These are phyloP conservation scores for Cryptococcus jaspeensis DNA, from an alignment of 1,284 basidiomycete species.

Conservation along the genomic window DNA sequence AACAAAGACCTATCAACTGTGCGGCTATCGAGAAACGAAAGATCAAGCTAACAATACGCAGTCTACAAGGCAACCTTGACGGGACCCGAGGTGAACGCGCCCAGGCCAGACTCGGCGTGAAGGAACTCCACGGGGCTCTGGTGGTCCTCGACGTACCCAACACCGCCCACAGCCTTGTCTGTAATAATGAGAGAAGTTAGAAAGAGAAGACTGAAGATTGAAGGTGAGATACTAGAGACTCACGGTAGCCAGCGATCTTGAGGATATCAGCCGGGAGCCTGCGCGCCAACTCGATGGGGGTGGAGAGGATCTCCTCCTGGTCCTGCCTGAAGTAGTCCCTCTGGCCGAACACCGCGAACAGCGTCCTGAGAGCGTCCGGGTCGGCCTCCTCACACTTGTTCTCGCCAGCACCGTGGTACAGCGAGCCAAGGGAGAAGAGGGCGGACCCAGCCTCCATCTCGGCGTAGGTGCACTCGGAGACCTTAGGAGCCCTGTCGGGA, in stretches of 20 bases:
- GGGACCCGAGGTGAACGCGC: background rate
- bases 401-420: conserved; percentile 24
- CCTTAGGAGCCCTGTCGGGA: conserved; percentile 14
- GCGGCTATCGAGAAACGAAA: no score
- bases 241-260: conserved; percentile 22
- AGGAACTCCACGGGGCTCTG: conserved; percentile 18
- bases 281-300: conserved; percentile 20
- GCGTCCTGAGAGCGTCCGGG: conserved; percentile 19
- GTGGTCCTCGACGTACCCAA: conserved; percentile 24
- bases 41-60: no score
- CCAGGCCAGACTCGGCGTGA: conserved; percentile 3
- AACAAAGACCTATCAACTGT: no score
- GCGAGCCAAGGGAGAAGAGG: conserved; percentile 22
- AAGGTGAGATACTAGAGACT: conserved; percentile 4
- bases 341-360: conserved; percentile 27
- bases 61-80: no score
- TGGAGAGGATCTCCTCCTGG: conserved; percentile 24
- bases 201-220: background rate
- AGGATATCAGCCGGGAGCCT: conserved; percentile 21
- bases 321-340: conserved; percentile 25
- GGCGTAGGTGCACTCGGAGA: conserved; percentile 18
- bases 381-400: conserved; percentile 21
- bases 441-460: conserved; percentile 28
- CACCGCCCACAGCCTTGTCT: conserved; percentile 23
- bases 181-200: background rate